phyloP scores from a whole-genome alignment of 202 grass and related monocot genomes.

The Digitaria exilis region DNA sequence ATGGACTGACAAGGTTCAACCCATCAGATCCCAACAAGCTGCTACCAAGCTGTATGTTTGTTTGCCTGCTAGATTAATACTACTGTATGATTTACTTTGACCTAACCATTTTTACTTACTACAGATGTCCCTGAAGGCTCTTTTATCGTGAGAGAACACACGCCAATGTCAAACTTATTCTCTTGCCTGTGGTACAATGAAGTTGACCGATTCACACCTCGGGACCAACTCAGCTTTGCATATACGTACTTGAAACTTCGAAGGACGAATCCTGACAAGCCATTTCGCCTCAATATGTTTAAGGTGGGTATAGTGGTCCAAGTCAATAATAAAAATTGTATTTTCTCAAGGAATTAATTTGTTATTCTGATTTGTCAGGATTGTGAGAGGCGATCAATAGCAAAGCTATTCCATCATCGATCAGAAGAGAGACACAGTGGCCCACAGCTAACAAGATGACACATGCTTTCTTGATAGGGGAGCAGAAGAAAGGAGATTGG shows the following conservation, averaged over 20 bases:
- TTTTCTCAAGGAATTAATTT: background rate
- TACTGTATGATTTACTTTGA: slow-evolving; percentile 1
- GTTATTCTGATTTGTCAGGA: slow-evolving; percentile 58
- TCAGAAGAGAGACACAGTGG: slow-evolving; percentile 80
- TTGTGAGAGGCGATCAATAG: slow-evolving; percentile 94
- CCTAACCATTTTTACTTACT: slow-evolving; percentile 23
- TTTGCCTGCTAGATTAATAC: slow-evolving; percentile 32
- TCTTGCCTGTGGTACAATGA: slow-evolving; percentile 99
- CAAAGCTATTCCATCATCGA: slow-evolving; percentile 97
- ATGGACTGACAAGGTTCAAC: slow-evolving; percentile 81
- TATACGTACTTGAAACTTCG: slow-evolving; percentile 98
- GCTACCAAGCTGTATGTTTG: slow-evolving; percentile 86
- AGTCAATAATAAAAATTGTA: no score
- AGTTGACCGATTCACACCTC: slow-evolving; percentile 91
- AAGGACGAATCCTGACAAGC: slow-evolving; percentile 77
- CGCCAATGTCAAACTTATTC: slow-evolving; percentile 96
- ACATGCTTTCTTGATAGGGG: slow-evolving; percentile 30
- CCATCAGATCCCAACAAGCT: slow-evolving; percentile 72
- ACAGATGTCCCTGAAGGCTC: slow-evolving; percentile 99
- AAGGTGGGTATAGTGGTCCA: slow-evolving; percentile 68
- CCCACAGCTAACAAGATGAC: slow-evolving; percentile 62
- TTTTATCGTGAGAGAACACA: slow-evolving; percentile 96
- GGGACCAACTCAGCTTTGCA: slow-evolving; percentile 97
- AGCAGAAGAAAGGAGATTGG: slow-evolving; percentile 8
- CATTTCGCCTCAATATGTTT: slow-evolving; percentile 91